Conservation (phyloP, 345 rosid species). For the Euclidium syriacum region DNA sequence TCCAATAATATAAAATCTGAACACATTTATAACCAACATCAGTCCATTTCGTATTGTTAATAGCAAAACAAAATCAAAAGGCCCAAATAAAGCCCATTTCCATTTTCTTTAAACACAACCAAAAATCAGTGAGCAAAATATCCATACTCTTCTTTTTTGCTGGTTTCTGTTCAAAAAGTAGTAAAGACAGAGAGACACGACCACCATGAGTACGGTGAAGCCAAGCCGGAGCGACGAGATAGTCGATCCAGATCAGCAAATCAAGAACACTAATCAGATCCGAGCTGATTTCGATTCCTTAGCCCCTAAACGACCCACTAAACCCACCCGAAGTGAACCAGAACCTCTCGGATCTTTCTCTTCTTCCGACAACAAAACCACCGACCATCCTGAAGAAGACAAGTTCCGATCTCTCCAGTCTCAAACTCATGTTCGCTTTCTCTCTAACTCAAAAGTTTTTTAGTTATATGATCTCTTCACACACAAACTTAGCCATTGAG, state of each 20-base stretch:
- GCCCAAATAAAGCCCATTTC: constrained; percentile 17
- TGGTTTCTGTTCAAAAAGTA: background rate
- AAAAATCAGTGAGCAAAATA: background rate
- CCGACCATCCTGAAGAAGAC: constrained; percentile 49
- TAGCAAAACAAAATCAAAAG: background rate
- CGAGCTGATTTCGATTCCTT: constrained; percentile 57
- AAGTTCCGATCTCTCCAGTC: constrained; percentile 55
- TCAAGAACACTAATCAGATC: constrained; percentile 43
- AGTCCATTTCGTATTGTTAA: too few relatives aligned
- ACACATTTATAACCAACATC: too few relatives aligned
- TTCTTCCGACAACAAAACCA: constrained; percentile 11
- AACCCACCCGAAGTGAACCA: constrained; percentile 72
- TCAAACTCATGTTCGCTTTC: constrained; percentile 33
- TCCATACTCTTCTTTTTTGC: background rate
- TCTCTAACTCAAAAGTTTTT: background rate
- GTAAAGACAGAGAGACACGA: background rate
- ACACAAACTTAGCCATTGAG: background rate
- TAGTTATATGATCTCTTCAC: too few relatives aligned
- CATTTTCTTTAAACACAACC: background rate
- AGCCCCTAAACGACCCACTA: constrained; percentile 63
- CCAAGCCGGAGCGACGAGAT: constrained; percentile 87
- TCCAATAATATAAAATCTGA: too few relatives aligned
- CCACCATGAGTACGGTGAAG: constrained; percentile 36
- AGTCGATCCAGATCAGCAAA: constrained; percentile 43
- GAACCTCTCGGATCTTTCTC: constrained; percentile 24